These are phyloP conservation scores for Oehlia diaphana DNA, from an alignment of 192 early-diverging fungal species.

Conservation along the genomic window DNA sequence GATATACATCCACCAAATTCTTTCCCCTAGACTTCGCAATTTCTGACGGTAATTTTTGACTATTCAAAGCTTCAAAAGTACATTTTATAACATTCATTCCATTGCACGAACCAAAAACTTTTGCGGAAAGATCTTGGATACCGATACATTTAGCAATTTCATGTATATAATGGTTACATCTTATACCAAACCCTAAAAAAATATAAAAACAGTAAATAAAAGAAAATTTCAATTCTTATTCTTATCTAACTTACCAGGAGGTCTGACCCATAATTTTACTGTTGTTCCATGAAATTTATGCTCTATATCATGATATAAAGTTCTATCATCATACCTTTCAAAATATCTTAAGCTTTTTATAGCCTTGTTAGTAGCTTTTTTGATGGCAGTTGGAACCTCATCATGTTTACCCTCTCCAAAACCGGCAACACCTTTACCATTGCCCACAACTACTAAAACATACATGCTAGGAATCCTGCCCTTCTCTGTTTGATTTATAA, in stretches of 20 bases:
- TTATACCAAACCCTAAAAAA: constrained; percentile 82
- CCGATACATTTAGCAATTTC: constrained; percentile 93
- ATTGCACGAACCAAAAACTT: constrained; percentile 89
- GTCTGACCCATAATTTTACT: constrained; percentile 76
- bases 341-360: constrained; percentile 85
- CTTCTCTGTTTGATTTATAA: constrained; percentile 76
- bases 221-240: not conserved
- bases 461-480: constrained; percentile 83
- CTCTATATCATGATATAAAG: constrained; percentile 83
- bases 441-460: constrained; percentile 93
- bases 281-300: constrained; percentile 89
- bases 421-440: constrained; percentile 87
- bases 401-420: constrained; percentile 89
- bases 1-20: constrained; percentile 87
- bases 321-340: constrained; percentile 91
- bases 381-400: constrained; percentile 76
- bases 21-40: constrained; percentile 87
- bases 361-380: constrained; percentile 85
- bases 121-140: constrained; percentile 88
- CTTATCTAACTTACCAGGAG: constrained; percentile 65
- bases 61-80: constrained; percentile 83
- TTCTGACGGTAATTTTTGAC: constrained; percentile 80
- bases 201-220: not conserved
- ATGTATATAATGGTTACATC: constrained; percentile 92
- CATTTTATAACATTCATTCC: constrained; percentile 99